Base-by-base conservation (phyloP, 1,284 basidiomycete species). In the Pseudozyma sp. region DNA sequence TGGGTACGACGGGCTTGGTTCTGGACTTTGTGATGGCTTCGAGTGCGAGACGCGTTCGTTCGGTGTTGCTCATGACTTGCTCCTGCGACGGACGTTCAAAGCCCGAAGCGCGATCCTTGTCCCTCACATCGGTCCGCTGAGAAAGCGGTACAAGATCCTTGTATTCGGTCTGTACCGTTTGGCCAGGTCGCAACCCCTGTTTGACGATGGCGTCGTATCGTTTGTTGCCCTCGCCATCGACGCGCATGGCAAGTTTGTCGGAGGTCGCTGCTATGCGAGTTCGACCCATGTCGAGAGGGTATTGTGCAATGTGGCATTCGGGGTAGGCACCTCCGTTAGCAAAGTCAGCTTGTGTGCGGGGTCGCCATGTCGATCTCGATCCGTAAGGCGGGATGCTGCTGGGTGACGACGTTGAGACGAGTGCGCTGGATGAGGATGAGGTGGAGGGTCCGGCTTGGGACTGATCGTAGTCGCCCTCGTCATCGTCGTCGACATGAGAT, bases 291-390 rank as follows among this genome's bases (percentile, higher is more conserved):
- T 94, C 94, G 74, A 97, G 85, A 7, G 96, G 96, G 86, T 97
- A 99, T 84, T 99, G 96, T 11, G 96, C 96, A 59, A 97, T 87
- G 87, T 96, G 94, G 85, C 95, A 97, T 87, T 99, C 96, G 1
- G 97, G 96, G 86, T 93, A 99, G 55, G 95, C 89, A 77, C 96
- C 96, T 74, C 96, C 96, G 81, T 94, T 94, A 52, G 90, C 92
- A 86, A 92, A 98, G 81, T 98, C 94, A 60, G 91, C 91, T 68
- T 89, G 88, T 19, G 88, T 88, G 44, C 88, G 88, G 19, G 96
- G 96, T 81, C 90, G 92, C 96, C 96, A 99, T 64, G 90, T 91
- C 74, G 85, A 87, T 65, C 96, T 89, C 81, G 91, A 90, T 7
- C 95, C 92, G 84, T 98, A 98, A 6, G 90, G 88, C 29, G 93